Percentiles rank a stretch among this genome's conserved stretches.
Evolutionary conservation across 83 land plant species (phyloP).

Genomic region (Larix sibirica): DNA sequence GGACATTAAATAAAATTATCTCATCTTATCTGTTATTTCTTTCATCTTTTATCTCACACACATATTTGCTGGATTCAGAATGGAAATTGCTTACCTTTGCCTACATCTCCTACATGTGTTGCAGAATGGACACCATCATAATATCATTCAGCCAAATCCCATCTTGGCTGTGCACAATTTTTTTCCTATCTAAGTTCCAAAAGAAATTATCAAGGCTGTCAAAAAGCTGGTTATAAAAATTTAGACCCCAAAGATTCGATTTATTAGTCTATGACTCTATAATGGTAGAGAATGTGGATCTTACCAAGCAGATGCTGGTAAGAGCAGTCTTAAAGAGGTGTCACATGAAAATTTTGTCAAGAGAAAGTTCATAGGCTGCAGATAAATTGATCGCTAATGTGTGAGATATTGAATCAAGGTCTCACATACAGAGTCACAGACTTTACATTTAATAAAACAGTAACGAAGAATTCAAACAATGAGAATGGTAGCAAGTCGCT

Average conservation of each 20-base stretch:
- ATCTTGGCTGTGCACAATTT: too few relatives aligned
- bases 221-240: too few relatives aligned
- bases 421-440: too few relatives aligned
- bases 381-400: background rate
- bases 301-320: background rate
- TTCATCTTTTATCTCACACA: background rate
- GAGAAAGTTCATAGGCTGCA: background rate
- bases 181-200: too few relatives aligned
- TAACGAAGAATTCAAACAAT: background rate
- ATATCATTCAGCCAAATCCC: background rate
- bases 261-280: background rate
- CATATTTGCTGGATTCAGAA: background rate
- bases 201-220: too few relatives aligned
- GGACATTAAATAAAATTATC: background rate
- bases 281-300: background rate
- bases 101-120: background rate
- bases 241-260: too few relatives aligned
- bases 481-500: background rate
- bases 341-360: background rate
- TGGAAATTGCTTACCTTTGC: background rate
- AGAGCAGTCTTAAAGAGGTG: background rate
- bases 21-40: background rate
- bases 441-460: too few relatives aligned
- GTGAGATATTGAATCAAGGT: background rate
- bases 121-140: background rate